Evolutionary conservation across 208 protist genomes (phyloP).

Genomic region (Leishmania tropica): DNA sequence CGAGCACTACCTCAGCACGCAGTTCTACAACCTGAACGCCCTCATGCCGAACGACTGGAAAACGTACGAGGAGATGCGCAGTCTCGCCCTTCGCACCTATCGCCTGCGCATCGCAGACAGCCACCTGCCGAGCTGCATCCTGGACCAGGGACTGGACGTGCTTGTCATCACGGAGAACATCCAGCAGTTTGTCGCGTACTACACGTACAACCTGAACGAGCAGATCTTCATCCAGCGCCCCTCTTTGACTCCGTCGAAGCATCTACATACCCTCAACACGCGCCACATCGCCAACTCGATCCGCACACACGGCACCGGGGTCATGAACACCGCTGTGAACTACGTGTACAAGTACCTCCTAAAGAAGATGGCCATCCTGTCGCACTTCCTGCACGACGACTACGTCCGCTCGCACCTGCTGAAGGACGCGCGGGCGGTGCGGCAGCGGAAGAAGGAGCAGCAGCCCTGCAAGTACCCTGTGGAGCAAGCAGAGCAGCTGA

Average conservation of each 20-base stretch:
- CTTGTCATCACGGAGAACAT: slow-evolving; percentile 98
- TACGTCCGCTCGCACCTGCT: slow-evolving; percentile 93
- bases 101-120: slow-evolving; percentile 83
- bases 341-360: slow-evolving; percentile 96
- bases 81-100: slow-evolving; percentile 93
- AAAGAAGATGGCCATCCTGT: slow-evolving; percentile 94
- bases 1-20: slow-evolving; percentile 92
- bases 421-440: slow-evolving; percentile 72
- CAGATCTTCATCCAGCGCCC: slow-evolving; percentile 96
- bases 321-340: slow-evolving; percentile 98
- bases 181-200: slow-evolving; percentile 96
- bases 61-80: slow-evolving; percentile 97
- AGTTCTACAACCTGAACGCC: slow-evolving; percentile 98
- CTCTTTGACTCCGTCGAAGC: slow-evolving; percentile 79
- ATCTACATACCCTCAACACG: slow-evolving; percentile 96
- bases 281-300: slow-evolving; percentile 97
- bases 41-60: slow-evolving; percentile 95
- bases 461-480: slow-evolving; percentile 84
- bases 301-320: slow-evolving; percentile 97
- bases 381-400: slow-evolving; percentile 97
- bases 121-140: slow-evolving; percentile 92
- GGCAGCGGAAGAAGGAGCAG: slow-evolving; percentile 62
- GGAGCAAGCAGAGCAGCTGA: slow-evolving; percentile 90
- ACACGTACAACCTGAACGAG: slow-evolving; percentile 98
- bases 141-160: slow-evolving; percentile 97